Percentiles rank a stretch among this genome's conserved stretches.
Evolutionary conservation across 108 stramenopile genomes (phyloP).

Genomic region (Cyclotella atomus): DNA sequence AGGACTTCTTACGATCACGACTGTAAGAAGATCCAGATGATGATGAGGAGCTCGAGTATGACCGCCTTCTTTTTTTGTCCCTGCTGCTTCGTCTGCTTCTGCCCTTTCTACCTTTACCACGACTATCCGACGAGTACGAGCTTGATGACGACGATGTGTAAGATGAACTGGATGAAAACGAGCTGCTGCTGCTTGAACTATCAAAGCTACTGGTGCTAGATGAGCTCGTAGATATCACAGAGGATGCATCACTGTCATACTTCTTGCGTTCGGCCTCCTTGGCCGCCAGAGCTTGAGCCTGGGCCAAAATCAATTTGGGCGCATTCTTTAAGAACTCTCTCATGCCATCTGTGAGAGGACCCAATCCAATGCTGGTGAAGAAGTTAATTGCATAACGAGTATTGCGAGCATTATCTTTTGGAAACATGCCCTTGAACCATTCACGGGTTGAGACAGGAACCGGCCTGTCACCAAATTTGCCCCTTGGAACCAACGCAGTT

Average conservation of each 20-base stretch:
- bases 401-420: slow-evolving; percentile 93
- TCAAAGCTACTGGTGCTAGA: slow-evolving; percentile 61
- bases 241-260: slow-evolving; percentile 55
- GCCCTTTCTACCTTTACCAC: slow-evolving; percentile 24
- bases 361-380: slow-evolving; percentile 98
- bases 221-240: slow-evolving; percentile 49
- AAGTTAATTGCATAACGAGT: slow-evolving; percentile 99
- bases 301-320: slow-evolving; percentile 83
- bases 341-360: slow-evolving; percentile 96
- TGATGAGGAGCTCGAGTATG: slow-evolving; percentile 5
- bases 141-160: slow-evolving; percentile 53
- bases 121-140: slow-evolving; percentile 47
- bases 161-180: slow-evolving; percentile 49
- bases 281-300: slow-evolving; percentile 74
- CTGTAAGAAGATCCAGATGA: slow-evolving; percentile 2
- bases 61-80: background rate
- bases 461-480: background rate
- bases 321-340: slow-evolving; percentile 94
- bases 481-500: slow-evolving; percentile 10
- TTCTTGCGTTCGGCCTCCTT: slow-evolving; percentile 47
- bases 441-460: slow-evolving; percentile 60
- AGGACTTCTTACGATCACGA: background rate
- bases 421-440: slow-evolving; percentile 95
- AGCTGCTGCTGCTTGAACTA: slow-evolving; percentile 50
- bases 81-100: background rate